These are phyloP conservation scores for Globisporangium cederbergense DNA, from an alignment of 352 stramenopile species.

Conservation along the genomic window DNA sequence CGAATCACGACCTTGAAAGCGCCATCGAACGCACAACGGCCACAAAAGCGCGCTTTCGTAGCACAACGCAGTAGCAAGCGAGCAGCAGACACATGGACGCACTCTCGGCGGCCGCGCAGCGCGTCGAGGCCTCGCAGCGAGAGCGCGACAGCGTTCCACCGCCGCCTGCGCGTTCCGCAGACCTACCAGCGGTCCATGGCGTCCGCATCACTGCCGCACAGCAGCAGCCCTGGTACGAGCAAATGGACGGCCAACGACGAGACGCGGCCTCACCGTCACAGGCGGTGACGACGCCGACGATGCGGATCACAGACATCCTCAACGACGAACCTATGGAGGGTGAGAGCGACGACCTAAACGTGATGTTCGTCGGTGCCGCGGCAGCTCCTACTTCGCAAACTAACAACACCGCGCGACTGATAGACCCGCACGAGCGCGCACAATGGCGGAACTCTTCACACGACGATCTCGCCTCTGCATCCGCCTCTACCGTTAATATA, in stretches of 20 bases:
- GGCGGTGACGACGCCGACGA: constrained; percentile 3
- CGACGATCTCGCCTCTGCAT: too few species aligned
- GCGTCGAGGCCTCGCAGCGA: constrained; percentile 1
- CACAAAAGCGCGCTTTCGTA: neutral
- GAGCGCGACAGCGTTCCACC: neutral
- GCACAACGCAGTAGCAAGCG: neutral
- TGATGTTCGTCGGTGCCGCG: neutral
- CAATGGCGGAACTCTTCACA: neutral
- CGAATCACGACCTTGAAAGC: too few species aligned
- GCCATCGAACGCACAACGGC: too few species aligned
- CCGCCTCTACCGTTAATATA: neutral
- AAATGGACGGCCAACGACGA: neutral
- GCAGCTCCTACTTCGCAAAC: neutral
- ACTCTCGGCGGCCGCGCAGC: constrained; percentile 1
- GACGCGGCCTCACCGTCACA: neutral
- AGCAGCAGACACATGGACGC: neutral
- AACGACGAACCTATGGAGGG: neutral
- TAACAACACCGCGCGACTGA: neutral
- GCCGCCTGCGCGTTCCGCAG: neutral
- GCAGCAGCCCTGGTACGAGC: neutral
- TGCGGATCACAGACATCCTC: constrained; percentile 2
- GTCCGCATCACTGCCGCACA: neutral
- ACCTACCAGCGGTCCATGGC: neutral
- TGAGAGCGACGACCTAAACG: neutral
- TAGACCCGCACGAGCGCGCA: neutral